Evolutionary conservation across 768 basidiomycete species (phyloP), one percentile per base, ranked within the genome.

Genomic region (Termitomyces heimii): DNA sequence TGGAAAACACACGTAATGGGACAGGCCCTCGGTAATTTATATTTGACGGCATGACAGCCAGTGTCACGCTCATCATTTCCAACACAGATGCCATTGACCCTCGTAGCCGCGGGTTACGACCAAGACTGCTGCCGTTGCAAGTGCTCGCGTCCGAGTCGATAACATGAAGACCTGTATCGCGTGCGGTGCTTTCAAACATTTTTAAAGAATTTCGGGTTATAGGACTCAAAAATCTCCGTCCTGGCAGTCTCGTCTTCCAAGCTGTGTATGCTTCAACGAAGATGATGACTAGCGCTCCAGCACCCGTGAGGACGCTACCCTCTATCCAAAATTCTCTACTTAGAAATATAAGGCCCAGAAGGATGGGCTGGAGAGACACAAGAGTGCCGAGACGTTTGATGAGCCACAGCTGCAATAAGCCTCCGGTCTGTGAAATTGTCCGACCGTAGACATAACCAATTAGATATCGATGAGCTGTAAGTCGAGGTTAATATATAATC

Each of bases 41-140:
- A 10, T 78, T 72, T 4, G 84, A 80, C 3, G 89, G 89, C 75
- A 81, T 81, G 7, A 90, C 87, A 5, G 89, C 88, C 42, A 91
- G 74, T 18, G 88, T 90, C 55, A 83, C 63, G 58, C 86, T 85
- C 86, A 92, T 90, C 87, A 92, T 89, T 66, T 92, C 89, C 57
- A 92, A 73, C 49, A 92, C 87, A 39, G 85, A 86, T 5, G 89
- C 88, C 75, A 90, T 87, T 4, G 89, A 91, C 6, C 86, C 84
- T 56, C 89, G 81, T 42, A 77, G 67, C 26, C 80, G 73, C 44
- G 70, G 67, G n/a, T 78, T 77, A 40, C 67, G 63, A 24, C 70
- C 69, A 59, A 72, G 79, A 63, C 75, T 78, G 48, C 75, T 77
- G 39, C 70, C 74, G 52, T 79, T 72, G 60, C 80, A 80, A 13